phyloP scores from a whole-genome alignment of 257 asterid genomes.

The Lycium ferocissimum region DNA sequence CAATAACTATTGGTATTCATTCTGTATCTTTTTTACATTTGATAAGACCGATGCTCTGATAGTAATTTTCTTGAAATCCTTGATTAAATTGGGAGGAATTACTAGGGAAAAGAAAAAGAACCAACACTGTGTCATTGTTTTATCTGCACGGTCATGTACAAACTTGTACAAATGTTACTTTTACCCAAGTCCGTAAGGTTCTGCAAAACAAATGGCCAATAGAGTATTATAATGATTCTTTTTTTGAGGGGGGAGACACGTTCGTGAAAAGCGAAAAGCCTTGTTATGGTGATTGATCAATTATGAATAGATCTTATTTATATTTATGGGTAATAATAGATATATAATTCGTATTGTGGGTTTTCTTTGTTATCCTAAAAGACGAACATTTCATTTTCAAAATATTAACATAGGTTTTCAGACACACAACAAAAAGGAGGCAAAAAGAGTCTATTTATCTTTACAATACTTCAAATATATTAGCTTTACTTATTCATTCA shows the following conservation, averaged over 20 bases:
- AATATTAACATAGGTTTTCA: neutral
- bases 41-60: neutral
- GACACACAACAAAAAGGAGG: neutral
- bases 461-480: neutral
- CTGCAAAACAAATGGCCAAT: neutral
- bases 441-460: neutral
- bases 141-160: conserved; percentile 15
- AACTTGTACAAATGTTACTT: neutral
- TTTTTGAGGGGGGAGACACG: neutral
- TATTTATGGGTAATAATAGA: neutral
- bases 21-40: neutral
- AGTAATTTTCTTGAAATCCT: neutral
- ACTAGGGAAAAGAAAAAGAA: conserved; percentile 1
- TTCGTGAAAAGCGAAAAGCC: neutral
- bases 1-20: neutral
- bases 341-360: neutral
- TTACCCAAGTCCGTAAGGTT: neutral
- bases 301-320: neutral
- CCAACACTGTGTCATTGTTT: neutral
- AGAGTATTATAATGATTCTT: neutral
- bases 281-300: neutral
- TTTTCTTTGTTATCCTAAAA: neutral
- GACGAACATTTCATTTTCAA: neutral
- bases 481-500: too few relatives aligned
- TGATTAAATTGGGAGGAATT: neutral